A percentile compares a stretch with the other conserved stretches of the same genome.
Evolutionary conservation across 352 stramenopile species (phyloP).

Genomic region (Phytophthora pseudosyringae): DNA sequence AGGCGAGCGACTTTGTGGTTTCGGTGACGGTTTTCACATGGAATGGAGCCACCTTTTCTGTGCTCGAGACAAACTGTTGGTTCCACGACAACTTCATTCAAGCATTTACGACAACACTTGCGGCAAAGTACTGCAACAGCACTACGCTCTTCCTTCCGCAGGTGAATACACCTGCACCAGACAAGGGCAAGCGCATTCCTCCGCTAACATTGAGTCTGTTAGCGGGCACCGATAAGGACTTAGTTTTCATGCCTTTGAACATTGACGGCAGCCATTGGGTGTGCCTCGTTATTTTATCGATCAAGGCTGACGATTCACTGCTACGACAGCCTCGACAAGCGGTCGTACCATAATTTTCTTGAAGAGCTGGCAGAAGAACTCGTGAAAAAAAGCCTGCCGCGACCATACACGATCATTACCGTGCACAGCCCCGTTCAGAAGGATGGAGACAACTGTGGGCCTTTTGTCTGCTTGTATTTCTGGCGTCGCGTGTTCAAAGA

Average conservation of each 20-base stretch:
- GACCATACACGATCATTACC: too few species aligned
- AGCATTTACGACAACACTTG: slow-evolving; percentile 1
- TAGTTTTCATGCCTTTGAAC: slow-evolving; percentile 9
- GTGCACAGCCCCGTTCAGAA: too few species aligned
- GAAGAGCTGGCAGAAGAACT: too few species aligned
- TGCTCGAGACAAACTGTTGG: neutral
- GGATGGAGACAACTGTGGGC: too few species aligned
- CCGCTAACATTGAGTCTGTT: neutral
- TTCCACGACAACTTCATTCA: slow-evolving; percentile 12
- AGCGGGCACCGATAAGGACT: neutral
- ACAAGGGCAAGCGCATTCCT: slow-evolving; percentile 2
- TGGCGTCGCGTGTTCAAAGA: too few species aligned
- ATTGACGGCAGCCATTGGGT: slow-evolving; percentile 6
- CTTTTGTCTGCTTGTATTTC: too few species aligned
- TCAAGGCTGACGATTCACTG: too few species aligned
- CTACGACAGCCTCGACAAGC: too few species aligned
- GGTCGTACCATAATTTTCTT: too few species aligned
- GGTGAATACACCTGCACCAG: neutral
- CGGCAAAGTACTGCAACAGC: neutral
- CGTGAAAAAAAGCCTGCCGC: too few species aligned
- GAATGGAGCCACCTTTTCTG: slow-evolving; percentile 2
- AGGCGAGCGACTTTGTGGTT: neutral
- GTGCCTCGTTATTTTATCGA: neutral
- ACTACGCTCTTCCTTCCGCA: neutral
- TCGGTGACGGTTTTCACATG: slow-evolving; percentile 1